phyloP scores from a whole-genome alignment of 2,329 filamentous ascomycete genomes.

The Arachnomyces sp. region DNA sequence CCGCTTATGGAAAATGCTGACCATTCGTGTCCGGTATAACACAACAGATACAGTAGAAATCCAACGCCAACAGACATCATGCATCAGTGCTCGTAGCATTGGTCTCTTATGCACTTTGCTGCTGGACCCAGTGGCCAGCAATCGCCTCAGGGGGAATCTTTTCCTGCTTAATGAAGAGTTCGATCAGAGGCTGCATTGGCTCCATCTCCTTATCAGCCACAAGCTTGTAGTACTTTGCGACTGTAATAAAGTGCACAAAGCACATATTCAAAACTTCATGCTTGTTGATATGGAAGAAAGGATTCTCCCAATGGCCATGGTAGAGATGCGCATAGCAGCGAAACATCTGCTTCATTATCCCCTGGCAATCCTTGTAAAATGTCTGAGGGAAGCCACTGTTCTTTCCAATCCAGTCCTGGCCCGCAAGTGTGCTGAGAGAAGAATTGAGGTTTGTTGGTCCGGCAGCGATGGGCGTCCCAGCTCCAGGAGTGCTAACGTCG shows the following conservation, averaged over 20 bases:
- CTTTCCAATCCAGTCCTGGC: conserved; percentile 79
- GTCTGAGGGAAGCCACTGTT: conserved; percentile 85
- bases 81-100: too few relatives aligned
- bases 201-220: conserved; percentile 84
- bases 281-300: conserved; percentile 71
- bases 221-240: conserved; percentile 73
- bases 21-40: too few relatives aligned
- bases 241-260: conserved; percentile 77
- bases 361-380: conserved; percentile 84
- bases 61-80: too few relatives aligned
- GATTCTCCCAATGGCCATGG: conserved; percentile 85
- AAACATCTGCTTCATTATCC: conserved; percentile 97
- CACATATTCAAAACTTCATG: conserved; percentile 72
- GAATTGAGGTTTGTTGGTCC: conserved; percentile 36
- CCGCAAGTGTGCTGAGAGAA: conserved; percentile 33
- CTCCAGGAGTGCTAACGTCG: conserved; percentile 43
- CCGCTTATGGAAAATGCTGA: too few relatives aligned
- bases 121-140: conserved; percentile 37
- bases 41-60: too few relatives aligned
- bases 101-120: too few relatives aligned
- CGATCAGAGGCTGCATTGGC: conserved; percentile 90
- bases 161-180: conserved; percentile 83
- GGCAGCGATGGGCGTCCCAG: conserved; percentile 48
- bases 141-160: conserved; percentile 66
- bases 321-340: conserved; percentile 96